A percentile compares a stretch with the other conserved stretches of the same genome.
These are phyloP conservation scores for Amniculicola lignicola DNA, from an alignment of 495 filamentous ascomycete genomes.

Conservation along the genomic window DNA sequence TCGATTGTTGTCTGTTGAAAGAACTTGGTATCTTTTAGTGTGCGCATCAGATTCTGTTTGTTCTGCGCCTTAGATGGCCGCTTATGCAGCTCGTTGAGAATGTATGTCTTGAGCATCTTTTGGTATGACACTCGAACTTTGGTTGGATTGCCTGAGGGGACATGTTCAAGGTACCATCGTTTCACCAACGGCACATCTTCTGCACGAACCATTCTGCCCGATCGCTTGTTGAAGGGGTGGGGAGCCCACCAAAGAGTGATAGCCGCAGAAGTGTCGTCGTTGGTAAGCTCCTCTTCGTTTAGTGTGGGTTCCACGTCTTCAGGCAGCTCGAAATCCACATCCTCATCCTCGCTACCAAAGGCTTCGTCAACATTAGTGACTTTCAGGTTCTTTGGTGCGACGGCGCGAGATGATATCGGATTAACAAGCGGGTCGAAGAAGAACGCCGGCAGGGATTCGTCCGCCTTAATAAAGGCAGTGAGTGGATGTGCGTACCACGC, in stretches of 20 bases:
- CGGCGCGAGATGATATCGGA: constrained; percentile 91
- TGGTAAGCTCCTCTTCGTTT: constrained; percentile 84
- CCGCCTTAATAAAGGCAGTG: constrained; percentile 82
- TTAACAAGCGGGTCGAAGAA: constrained; percentile 98
- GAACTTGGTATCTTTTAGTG: constrained; percentile 93
- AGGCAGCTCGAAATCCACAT: constrained; percentile 87
- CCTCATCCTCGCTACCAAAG: constrained; percentile 79
- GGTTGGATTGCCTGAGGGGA: constrained; percentile 86
- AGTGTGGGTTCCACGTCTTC: constrained; percentile 81
- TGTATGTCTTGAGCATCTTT: constrained; percentile 93
- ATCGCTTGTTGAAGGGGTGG: constrained; percentile 90
- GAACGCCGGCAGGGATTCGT: constrained; percentile 87
- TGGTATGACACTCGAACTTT: constrained; percentile 99
- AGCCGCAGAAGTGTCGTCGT: constrained; percentile 83
- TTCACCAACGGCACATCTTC: constrained; percentile 97
- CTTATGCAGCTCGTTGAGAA: constrained; percentile 95
- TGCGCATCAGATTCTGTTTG: constrained; percentile 87
- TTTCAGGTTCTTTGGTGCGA: constrained; percentile 91
- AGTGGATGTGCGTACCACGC: constrained; percentile 94
- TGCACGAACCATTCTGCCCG: constrained; percentile 95
- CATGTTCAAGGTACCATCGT: constrained; percentile 97
- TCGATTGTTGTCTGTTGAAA: constrained; percentile 99
- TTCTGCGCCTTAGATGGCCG: constrained; percentile 91
- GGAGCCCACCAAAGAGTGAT: constrained; percentile 98
- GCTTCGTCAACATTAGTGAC: constrained; percentile 93